Evolutionary conservation across 1,284 basidiomycete species (phyloP).

Genomic region (Anthracocystis panici-leucophaei): DNA sequence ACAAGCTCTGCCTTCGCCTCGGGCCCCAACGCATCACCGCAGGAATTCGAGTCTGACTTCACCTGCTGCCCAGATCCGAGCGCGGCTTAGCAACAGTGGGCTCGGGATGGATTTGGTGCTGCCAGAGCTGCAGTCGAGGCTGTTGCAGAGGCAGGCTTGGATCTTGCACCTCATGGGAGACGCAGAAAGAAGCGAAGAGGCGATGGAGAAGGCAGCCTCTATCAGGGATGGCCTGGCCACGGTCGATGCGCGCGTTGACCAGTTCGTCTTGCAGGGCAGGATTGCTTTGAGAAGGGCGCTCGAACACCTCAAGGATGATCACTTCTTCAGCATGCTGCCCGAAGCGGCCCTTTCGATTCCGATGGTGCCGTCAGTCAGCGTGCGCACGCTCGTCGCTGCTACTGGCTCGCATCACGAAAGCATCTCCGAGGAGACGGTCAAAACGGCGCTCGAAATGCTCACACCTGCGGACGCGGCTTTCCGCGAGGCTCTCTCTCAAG

Average conservation of each 20-base stretch:
- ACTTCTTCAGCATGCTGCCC: conserved; percentile 61
- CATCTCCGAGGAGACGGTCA: conserved; percentile 47
- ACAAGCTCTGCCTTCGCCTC: conserved; percentile 30
- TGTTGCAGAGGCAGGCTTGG: conserved; percentile 59
- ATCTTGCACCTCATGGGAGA: conserved; percentile 44
- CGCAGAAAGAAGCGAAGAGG: conserved; percentile 31
- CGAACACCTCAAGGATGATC: conserved; percentile 53
- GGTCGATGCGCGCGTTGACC: conserved; percentile 33
- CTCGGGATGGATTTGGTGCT: conserved; percentile 30
- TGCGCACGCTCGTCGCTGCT: conserved; percentile 29
- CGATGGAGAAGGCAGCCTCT: conserved; percentile 41
- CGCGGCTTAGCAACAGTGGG: conserved; percentile 21
- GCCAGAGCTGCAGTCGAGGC: conserved; percentile 48
- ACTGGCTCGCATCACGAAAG: conserved; percentile 21
- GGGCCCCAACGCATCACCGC: conserved; percentile 14
- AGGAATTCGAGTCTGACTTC: conserved; percentile 22
- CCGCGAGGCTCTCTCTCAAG: conserved; percentile 41
- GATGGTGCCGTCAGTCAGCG: conserved; percentile 48
- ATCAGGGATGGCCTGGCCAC: conserved; percentile 31
- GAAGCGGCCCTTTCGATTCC: conserved; percentile 62
- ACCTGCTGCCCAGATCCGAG: conserved; percentile 20
- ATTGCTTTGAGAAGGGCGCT: conserved; percentile 47
- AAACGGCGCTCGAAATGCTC: conserved; percentile 40
- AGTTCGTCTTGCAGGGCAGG: conserved; percentile 45
- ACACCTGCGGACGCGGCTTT: conserved; percentile 43